A percentile compares a stretch with the other conserved stretches of the same genome.
Evolutionary conservation across 2,329 filamentous ascomycete species (phyloP).

Genomic region (Fusarium metavorans): DNA sequence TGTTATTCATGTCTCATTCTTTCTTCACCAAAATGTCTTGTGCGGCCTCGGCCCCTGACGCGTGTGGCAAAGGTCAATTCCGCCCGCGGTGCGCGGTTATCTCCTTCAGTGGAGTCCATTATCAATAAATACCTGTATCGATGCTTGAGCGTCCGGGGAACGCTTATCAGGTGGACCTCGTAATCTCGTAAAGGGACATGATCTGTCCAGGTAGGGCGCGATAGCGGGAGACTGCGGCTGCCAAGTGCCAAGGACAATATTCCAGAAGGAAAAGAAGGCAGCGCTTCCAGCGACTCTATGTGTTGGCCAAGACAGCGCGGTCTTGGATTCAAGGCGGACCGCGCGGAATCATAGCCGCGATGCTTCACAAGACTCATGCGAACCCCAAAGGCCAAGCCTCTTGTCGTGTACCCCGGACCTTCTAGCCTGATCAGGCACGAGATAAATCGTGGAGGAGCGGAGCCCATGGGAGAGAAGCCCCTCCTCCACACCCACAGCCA

Average conservation of each 20-base stretch:
- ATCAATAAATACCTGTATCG: slow-evolving; percentile 24
- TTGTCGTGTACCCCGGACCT: slow-evolving; percentile 27
- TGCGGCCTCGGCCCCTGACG: slow-evolving; percentile 7
- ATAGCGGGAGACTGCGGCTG: neutral
- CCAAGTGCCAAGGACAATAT: neutral
- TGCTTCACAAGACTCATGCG: neutral
- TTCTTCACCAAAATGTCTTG: neutral
- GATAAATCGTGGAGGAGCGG: slow-evolving; percentile 38
- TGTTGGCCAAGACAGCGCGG: neutral
- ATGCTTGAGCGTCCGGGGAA: neutral
- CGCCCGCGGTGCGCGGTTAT: slow-evolving; percentile 37
- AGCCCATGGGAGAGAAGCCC: slow-evolving; percentile 10
- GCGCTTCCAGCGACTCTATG: neutral
- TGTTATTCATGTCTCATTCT: neutral
- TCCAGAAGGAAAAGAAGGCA: neutral
- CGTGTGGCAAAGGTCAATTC: slow-evolving; percentile 14
- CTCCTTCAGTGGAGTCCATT: slow-evolving; percentile 27
- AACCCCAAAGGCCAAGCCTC: slow-evolving; percentile 14
- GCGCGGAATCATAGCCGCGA: slow-evolving; percentile 22
- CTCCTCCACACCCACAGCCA: slow-evolving; percentile 6
- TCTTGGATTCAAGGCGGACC: neutral
- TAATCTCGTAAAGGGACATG: neutral
- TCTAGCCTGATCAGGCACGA: slow-evolving; percentile 32
- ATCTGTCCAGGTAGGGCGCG: neutral
- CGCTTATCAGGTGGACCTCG: neutral